Conservation (phyloP, 805 yeast genomes). For the Sugiyamaella floridensis region DNA sequence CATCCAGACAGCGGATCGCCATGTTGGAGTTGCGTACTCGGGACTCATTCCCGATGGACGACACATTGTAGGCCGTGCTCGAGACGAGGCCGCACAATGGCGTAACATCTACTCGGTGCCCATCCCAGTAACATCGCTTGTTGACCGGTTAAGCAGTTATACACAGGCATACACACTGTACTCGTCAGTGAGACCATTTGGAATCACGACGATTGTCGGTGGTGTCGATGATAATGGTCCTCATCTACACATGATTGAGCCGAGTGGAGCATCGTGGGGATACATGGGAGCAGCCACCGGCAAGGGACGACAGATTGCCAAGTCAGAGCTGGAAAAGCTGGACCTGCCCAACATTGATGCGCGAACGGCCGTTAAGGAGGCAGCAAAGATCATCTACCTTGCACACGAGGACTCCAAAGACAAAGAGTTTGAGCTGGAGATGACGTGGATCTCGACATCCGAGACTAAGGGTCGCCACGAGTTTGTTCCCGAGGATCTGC, state of each 20-base stretch:
- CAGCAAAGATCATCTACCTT: conserved; percentile 84
- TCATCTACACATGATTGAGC: conserved; percentile 94
- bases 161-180: conserved; percentile 94
- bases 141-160: conserved; percentile 81
- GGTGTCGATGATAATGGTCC: conserved; percentile 89
- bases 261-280: conserved; percentile 97
- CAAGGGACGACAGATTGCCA: conserved; percentile 97
- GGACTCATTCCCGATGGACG: conserved; percentile 97
- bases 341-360: conserved; percentile 62
- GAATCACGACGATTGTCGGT: conserved; percentile 85
- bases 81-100: conserved; percentile 83
- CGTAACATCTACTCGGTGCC: conserved; percentile 69
- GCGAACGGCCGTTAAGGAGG: conserved; percentile 82
- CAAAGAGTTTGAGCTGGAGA: conserved; percentile 91
- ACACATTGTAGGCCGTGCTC: conserved; percentile 82
- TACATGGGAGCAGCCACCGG: conserved; percentile 97
- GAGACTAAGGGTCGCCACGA: conserved; percentile 78
- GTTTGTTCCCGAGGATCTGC: conserved; percentile 69
- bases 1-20: conserved; percentile 89
- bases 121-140: conserved; percentile 71
- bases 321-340: conserved; percentile 89
- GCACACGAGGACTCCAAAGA: conserved; percentile 98
- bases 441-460: conserved; percentile 74
- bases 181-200: conserved; percentile 97
- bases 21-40: conserved; percentile 86